A percentile compares a stretch with the other conserved stretches of the same genome.
phyloP scores from a whole-genome alignment of 495 filamentous ascomycete genomes.

The Pyrenula aspistea region DNA sequence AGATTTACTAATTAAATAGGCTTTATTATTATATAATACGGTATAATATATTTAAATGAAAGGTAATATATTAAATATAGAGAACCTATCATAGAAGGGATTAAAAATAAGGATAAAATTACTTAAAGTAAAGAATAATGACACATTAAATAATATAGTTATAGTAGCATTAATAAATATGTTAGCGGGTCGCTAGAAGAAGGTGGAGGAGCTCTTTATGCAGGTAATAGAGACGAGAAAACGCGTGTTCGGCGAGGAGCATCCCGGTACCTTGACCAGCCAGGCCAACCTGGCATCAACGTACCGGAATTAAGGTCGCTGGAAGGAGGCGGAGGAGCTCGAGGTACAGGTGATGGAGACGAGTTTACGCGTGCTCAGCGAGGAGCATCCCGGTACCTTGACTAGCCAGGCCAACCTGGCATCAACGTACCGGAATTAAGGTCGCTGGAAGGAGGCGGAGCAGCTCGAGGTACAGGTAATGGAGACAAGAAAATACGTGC shows the following conservation, averaged over 20 bases:
- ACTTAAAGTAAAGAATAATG: constrained; percentile 11
- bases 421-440: no score
- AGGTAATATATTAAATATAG: constrained; percentile 2
- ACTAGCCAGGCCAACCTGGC: constrained; percentile 17
- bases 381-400: constrained; percentile 20
- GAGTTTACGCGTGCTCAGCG: constrained; percentile 10
- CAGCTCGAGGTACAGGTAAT: no score
- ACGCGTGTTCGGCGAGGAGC: constrained; percentile 5
- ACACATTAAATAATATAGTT: constrained; percentile 10
- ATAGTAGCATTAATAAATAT: constrained; percentile 19
- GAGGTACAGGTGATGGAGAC: constrained; percentile 9
- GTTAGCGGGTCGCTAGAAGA: constrained; percentile 13
- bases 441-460: no score
- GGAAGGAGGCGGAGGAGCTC: constrained; percentile 9
- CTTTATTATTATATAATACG: constrained; percentile 5
- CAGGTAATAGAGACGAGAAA: constrained; percentile 9
- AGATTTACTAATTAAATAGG: constrained; percentile 3
- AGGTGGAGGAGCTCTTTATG: constrained; percentile 23
- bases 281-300: constrained; percentile 14
- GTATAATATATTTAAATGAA: constrained; percentile 1
- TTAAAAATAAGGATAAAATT: constrained; percentile 5
- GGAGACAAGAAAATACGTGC: no score
- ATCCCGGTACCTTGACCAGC: constrained; percentile 12
- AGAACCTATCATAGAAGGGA: constrained; percentile 9
- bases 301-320: constrained; percentile 10